Conservation (phyloP, 768 basidiomycete species). For the Pisolithus albus region DNA sequence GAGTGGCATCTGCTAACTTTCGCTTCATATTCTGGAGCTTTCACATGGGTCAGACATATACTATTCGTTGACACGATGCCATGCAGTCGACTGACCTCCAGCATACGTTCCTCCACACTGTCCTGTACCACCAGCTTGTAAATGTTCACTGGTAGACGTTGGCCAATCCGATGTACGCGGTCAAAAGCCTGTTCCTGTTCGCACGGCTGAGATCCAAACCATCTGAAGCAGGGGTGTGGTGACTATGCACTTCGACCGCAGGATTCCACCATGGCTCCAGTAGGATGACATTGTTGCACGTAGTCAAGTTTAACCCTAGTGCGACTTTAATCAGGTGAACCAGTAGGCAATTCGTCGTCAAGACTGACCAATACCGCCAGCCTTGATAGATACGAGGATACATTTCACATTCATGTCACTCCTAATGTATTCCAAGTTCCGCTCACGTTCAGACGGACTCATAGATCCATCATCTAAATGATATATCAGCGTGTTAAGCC, state of each 20-base stretch:
- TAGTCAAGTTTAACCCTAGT: background rate
- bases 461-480: background rate
- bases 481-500: background rate
- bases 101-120: background rate
- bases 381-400: background rate
- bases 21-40: slow-evolving; percentile 1
- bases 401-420: background rate
- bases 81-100: background rate
- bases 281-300: too few relatives aligned
- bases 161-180: background rate
- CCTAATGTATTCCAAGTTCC: background rate
- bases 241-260: background rate
- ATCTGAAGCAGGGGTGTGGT: background rate
- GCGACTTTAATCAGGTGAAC: background rate
- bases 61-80: background rate
- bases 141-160: background rate
- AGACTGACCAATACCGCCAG: background rate
- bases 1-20: background rate
- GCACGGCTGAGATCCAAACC: background rate
- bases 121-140: slow-evolving; percentile 1
- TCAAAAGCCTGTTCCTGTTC: background rate
- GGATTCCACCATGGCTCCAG: background rate
- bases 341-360: background rate
- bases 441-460: background rate
- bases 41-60: background rate